These are phyloP conservation scores for Penicillium desertorum DNA, from an alignment of 495 filamentous ascomycete species.

Conservation along the genomic window DNA sequence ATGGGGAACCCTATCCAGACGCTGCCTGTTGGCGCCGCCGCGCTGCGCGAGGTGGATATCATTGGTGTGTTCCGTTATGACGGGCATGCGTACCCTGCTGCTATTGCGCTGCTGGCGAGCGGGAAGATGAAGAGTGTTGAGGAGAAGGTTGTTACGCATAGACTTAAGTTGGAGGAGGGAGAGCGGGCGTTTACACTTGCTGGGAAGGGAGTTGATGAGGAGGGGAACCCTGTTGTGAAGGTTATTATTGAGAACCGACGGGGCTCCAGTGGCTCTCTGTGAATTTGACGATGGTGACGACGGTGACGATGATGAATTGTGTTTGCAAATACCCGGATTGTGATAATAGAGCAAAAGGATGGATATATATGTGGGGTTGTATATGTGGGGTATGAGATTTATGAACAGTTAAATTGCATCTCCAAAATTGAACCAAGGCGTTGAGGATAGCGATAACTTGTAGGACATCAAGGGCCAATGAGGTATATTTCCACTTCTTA, in stretches of 20 bases:
- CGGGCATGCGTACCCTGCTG: constrained; percentile 74
- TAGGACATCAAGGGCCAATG: background rate
- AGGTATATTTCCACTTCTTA: background rate
- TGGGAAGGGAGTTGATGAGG: constrained; percentile 73
- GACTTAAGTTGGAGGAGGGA: constrained; percentile 63
- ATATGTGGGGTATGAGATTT: background rate
- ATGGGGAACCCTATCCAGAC: constrained; percentile 94
- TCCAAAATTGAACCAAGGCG: background rate
- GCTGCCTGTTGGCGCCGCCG: constrained; percentile 78
- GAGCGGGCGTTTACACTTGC: constrained; percentile 77
- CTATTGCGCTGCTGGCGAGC: constrained; percentile 68
- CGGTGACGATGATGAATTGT: constrained; percentile 18
- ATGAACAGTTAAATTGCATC: background rate
- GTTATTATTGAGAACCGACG: constrained; percentile 64
- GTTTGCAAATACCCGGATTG: constrained; percentile 28
- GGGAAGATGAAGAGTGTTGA: constrained; percentile 54
- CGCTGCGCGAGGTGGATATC: constrained; percentile 85
- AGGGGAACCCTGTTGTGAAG: constrained; percentile 78
- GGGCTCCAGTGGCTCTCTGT: constrained; percentile 11
- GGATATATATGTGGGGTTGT: background rate
- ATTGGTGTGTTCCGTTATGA: constrained; percentile 91
- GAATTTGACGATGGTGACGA: constrained; percentile 14
- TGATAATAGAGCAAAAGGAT: constrained; percentile 14
- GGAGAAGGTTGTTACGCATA: constrained; percentile 73
- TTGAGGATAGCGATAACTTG: background rate